A percentile compares a stretch with the other conserved stretches of the same genome.
Evolutionary conservation across 169 alveolate genomes (phyloP).

Genomic region (Eimeria sp.): DNA sequence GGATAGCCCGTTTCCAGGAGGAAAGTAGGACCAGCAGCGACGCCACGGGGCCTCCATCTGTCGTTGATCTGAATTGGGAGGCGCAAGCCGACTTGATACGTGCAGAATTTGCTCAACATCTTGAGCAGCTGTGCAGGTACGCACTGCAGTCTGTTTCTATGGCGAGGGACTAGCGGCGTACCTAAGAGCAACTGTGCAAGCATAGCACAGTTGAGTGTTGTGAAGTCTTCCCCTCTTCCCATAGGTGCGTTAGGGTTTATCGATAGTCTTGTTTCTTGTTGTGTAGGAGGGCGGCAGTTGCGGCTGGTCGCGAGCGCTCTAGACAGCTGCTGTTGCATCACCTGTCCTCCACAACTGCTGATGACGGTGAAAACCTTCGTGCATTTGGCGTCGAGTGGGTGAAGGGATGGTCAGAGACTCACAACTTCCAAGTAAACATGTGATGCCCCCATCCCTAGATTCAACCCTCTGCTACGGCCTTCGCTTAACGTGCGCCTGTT

Average conservation of each 20-base stretch:
- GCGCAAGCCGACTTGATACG: slow-evolving; percentile 70
- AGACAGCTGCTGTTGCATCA: slow-evolving; percentile 56
- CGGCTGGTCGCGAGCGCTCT: slow-evolving; percentile 78
- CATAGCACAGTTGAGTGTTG: neutral
- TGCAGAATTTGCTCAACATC: slow-evolving; percentile 69
- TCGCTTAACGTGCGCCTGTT: neutral
- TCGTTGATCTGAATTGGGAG: slow-evolving; percentile 72
- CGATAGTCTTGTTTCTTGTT: neutral
- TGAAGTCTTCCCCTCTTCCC: neutral
- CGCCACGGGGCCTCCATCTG: slow-evolving; percentile 42
- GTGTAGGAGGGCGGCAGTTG: slow-evolving; percentile 68
- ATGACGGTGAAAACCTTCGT: slow-evolving; percentile 10
- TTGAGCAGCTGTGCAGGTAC: slow-evolving; percentile 77
- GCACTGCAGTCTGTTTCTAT: neutral
- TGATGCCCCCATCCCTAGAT: too few species aligned
- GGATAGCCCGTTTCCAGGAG: slow-evolving; percentile 4
- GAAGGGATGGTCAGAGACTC: slow-evolving; percentile 74
- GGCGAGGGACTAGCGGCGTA: neutral
- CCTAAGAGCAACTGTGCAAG: neutral
- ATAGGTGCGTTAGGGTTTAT: neutral
- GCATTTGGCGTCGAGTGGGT: slow-evolving; percentile 69
- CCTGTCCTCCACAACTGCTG: slow-evolving; percentile 12
- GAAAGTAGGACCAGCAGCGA: slow-evolving; percentile 77
- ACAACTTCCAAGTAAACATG: slow-evolving; percentile 75
- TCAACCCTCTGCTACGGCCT: too few species aligned